These are phyloP conservation scores for Botryotinia calthae DNA, from an alignment of 2,329 filamentous ascomycete genomes.

Conservation along the genomic window DNA sequence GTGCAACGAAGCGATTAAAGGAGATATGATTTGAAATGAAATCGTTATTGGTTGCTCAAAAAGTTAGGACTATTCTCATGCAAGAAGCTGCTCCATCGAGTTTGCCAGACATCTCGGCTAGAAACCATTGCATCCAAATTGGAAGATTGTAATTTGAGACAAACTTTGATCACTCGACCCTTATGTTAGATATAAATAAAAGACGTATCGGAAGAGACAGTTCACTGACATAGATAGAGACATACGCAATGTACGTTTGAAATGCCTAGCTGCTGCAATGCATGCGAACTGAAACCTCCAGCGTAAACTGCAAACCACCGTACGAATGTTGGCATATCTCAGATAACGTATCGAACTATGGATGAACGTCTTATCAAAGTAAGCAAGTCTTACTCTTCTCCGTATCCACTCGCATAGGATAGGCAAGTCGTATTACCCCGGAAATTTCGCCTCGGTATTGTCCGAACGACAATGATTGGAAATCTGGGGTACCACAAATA, in stretches of 20 bases:
- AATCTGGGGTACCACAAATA: slow-evolving; percentile 1
- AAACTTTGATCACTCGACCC: neutral
- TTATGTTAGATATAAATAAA: neutral
- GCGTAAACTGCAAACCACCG: neutral
- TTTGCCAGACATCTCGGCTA: neutral
- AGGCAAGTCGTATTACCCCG: neutral
- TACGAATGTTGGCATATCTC: neutral
- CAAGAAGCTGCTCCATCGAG: neutral
- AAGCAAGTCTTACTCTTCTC: neutral
- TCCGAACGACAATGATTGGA: neutral
- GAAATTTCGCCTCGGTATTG: neutral
- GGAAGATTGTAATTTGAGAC: neutral
- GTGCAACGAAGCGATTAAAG: neutral
- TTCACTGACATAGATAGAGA: neutral
- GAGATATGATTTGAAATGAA: neutral
- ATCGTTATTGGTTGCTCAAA: neutral
- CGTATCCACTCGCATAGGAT: neutral
- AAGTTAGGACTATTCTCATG: neutral
- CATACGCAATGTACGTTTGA: no score
- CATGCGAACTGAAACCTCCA: neutral
- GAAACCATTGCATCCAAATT: neutral
- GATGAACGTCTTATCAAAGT: neutral
- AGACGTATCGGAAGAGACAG: neutral
- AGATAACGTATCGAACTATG: neutral
- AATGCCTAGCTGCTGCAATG: neutral